Base-by-base conservation (phyloP, 371 early-diverging fungal genomes). In the Choanephora cucurbitarum region DNA sequence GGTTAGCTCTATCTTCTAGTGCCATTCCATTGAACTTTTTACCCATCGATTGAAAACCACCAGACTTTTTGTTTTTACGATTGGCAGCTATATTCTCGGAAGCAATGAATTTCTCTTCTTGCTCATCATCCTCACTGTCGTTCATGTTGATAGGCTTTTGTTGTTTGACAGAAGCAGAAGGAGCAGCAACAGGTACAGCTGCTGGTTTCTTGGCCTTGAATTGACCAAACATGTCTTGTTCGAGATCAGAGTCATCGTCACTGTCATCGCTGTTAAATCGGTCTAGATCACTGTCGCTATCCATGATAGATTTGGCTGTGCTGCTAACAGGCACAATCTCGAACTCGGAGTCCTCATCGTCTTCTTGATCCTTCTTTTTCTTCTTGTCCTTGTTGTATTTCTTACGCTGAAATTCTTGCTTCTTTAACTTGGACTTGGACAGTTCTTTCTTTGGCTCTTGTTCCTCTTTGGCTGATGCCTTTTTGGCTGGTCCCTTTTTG, bases 1-100 rank as follows among this genome's bases (percentile, higher is more conserved):
- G 28, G 7, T 28, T 5, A 5, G 28, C 7, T 3, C 28, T 28
- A 7, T 28, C 7, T 28, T 28, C 28, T 28, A 28, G 3, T 7
- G 3, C 7, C 28, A 28, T 28, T 17, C 37, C 13, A 31, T 18
- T 32, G 9, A 67, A 42, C 50, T 58, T 62, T 70, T 73, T 62
- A 77, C 96, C 98, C 97, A 97, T 96, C 13, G 94, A 91, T 70
- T 96, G 97, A 71, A 98, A 97, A 42, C 96, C 96, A 24, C 97
- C 97, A 0, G 94, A 93, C 62, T 95, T 94, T 60, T 91, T 91
- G 64, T 91, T 88, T 67, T 93, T 96, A 55, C 91, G 82, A 72
- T 94, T 95, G 2, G 86, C 88, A 18, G 74, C 80, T 57, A 81
- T 55, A 19, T 66, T 73, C 40, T 81, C 79, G 11, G 72, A 64